Conservation (phyloP, 192 early-diverging fungal genomes). For the Chytriomyces sp. region DNA sequence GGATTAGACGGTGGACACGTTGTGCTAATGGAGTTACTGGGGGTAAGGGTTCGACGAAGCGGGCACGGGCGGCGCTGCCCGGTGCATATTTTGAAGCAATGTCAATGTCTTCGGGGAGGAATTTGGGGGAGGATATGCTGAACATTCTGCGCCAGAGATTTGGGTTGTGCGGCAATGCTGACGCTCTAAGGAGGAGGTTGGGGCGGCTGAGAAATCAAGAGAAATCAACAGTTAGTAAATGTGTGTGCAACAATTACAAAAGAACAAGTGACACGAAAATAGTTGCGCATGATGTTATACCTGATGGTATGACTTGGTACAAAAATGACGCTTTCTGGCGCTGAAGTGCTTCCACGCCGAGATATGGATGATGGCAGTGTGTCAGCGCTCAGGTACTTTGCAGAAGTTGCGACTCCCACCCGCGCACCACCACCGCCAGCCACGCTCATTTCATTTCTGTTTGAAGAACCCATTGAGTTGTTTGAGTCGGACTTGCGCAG, state of each 20-base stretch:
- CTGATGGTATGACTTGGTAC: not conserved
- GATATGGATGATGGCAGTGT: too few relatives aligned
- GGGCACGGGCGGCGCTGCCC: conserved; percentile 8
- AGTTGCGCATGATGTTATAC: not conserved
- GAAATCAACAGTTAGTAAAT: not conserved
- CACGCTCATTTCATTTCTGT: too few relatives aligned
- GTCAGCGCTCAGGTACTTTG: not conserved
- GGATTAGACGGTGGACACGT: conserved; percentile 31
- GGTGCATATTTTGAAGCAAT: conserved; percentile 6
- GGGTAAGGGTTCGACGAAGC: conserved; percentile 16
- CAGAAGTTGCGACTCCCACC: not conserved
- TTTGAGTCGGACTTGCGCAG: too few relatives aligned
- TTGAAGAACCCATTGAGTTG: too few relatives aligned
- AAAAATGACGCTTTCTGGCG: not conserved
- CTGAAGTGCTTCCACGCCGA: not conserved
- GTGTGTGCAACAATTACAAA: not conserved
- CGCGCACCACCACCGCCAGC: too few relatives aligned
- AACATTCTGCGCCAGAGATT: conserved; percentile 29
- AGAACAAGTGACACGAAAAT: not conserved
- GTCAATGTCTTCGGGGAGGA: conserved; percentile 29
- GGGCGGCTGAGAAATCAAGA: not conserved
- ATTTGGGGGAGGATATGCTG: conserved; percentile 18
- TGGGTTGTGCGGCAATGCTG: conserved; percentile 16
- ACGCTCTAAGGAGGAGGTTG: conserved; percentile 19
- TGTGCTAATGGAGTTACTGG: conserved; percentile 13